Evolutionary conservation across 345 rosid genomes (phyloP), one percentile per base, ranked within the genome.

Genomic region (Linum lewisii): DNA sequence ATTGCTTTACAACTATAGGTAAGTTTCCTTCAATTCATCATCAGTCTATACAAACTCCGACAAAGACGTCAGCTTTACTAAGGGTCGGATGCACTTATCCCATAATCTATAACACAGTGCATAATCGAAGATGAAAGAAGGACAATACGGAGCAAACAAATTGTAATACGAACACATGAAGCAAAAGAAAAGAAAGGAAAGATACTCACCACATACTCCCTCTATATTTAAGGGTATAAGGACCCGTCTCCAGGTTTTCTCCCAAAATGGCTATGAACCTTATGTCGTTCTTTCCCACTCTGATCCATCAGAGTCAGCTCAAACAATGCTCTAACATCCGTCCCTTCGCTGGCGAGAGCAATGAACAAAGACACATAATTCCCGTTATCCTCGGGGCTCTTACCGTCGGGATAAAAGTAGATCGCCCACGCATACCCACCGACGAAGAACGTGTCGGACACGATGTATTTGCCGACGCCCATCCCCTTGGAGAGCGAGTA

Each of bases 381-480:
- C 13, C 83, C 78, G 62, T 83, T 79, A 66, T 85, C 89, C 69
- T 86, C 89, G 22, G 68, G 61, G 79, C 85, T 86, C 72, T 86
- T 86, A n/a, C 93, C 93, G 57, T 81, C 93, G 5, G 93, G 89
- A 55, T 86, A 86, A 60, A 86, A 86, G 62, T 83, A 86, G 64
- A 86, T 72, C 34, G 89, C 93, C 93, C 89, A 83, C 53, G 74
- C 68, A 61, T 75, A 85, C 1, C 93, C 89, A 20, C 93, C 93
- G 15, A 85, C 81, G 59, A 73, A 55, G 66, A 85, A 83, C 21
- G 79, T 83, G 4, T 81, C 84, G 8, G 89, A 83, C 1, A 82
- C 79, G 59, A 70, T 63, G 70, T 83, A 86, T 62, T 83, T 83
- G 36, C 85, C 89, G 60, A 78, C 60, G 55, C 93, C 94, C 47